phyloP scores from a whole-genome alignment of 2,329 filamentous ascomycete species.

The Microdochium bolleyi region DNA sequence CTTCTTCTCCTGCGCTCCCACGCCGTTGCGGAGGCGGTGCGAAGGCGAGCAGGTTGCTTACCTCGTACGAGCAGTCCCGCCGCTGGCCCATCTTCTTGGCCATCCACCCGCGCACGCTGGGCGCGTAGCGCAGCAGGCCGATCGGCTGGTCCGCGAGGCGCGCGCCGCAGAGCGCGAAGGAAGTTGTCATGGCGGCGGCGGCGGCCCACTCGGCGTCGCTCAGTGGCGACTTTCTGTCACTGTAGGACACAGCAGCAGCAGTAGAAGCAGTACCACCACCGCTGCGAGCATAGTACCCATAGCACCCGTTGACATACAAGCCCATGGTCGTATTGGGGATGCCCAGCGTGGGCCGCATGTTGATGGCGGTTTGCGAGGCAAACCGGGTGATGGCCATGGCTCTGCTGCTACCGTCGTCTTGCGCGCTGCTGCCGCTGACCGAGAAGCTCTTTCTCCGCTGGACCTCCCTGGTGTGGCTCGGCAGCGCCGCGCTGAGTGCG shows the following conservation, averaged over 20 bases:
- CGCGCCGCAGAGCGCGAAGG: conserved; percentile 19
- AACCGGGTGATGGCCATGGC: conserved; percentile 19
- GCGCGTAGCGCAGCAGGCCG: conserved; percentile 31
- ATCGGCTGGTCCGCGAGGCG: conserved; percentile 20
- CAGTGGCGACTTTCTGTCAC: background rate
- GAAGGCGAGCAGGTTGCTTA: conserved; percentile 35
- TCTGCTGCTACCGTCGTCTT: background rate
- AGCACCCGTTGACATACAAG: conserved; percentile 21
- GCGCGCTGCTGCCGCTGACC: background rate
- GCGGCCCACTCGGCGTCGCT: conserved; percentile 22
- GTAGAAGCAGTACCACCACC: too few relatives aligned
- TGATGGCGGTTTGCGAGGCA: conserved; percentile 26
- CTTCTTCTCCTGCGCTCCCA: background rate
- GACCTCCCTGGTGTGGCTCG: background rate
- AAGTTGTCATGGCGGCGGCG: conserved; percentile 19
- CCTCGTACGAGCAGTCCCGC: conserved; percentile 31
- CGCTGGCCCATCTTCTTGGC: conserved; percentile 24
- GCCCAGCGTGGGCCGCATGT: conserved; percentile 23
- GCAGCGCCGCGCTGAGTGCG: conserved; percentile 22
- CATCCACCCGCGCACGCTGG: conserved; percentile 29
- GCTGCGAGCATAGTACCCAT: conserved; percentile 12
- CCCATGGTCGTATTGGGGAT: conserved; percentile 24
- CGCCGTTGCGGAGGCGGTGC: conserved; percentile 8
- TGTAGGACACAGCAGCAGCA: too few relatives aligned
- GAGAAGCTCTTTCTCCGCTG: background rate